Conservation (phyloP, 2,329 filamentous ascomycete species). For the Pestalotiopsis fici region DNA sequence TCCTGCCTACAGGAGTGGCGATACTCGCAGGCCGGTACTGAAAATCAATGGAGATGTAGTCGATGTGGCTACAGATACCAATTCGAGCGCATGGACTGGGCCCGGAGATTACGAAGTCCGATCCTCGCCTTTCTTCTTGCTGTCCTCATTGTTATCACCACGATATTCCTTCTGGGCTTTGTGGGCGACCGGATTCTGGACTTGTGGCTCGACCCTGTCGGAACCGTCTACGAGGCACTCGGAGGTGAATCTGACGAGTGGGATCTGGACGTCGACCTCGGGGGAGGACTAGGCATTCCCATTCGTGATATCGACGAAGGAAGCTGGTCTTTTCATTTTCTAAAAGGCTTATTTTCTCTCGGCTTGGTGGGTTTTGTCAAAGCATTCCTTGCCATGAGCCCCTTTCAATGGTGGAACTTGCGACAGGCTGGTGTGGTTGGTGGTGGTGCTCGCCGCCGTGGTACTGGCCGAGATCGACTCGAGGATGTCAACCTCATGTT, state of each 20-base stretch:
- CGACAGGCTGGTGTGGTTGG: constrained; percentile 60
- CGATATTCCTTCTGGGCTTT: constrained; percentile 85
- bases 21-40: constrained; percentile 73
- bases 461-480: constrained; percentile 74
- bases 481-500: constrained; percentile 79
- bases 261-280: constrained; percentile 26
- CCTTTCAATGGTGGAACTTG: constrained; percentile 78
- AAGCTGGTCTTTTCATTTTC: constrained; percentile 80
- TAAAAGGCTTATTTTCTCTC: constrained; percentile 88
- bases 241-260: constrained; percentile 38
- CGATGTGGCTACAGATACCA: constrained; percentile 86
- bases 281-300: constrained; percentile 3
- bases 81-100: constrained; percentile 76
- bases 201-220: constrained; percentile 78
- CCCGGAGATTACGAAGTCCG: constrained; percentile 67
- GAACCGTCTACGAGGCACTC: constrained; percentile 51
- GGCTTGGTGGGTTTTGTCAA: constrained; percentile 86
- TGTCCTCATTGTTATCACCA: constrained; percentile 66
- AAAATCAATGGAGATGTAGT: constrained; percentile 65
- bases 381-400: constrained; percentile 70
- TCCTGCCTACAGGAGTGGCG: constrained; percentile 85
- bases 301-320: constrained; percentile 48
- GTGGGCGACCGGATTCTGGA: constrained; percentile 91
- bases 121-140: constrained; percentile 72
- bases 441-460: constrained; percentile 53